These are phyloP conservation scores for Glarea lozoyensis DNA, from an alignment of 495 filamentous ascomycete genomes.

Conservation along the genomic window DNA sequence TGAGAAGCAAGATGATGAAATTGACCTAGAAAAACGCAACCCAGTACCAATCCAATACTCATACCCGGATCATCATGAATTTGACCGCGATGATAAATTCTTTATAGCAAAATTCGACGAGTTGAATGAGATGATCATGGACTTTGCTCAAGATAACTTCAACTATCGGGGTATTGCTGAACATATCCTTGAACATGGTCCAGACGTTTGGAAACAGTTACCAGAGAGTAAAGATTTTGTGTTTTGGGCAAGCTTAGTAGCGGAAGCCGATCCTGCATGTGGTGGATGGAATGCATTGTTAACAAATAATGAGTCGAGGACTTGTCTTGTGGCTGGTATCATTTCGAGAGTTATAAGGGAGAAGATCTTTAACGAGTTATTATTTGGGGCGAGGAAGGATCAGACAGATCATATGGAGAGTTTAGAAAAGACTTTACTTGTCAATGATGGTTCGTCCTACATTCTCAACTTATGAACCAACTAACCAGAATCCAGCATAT, in stretches of 20 bases:
- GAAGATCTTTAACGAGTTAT: conserved; percentile 32
- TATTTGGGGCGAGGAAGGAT: conserved; percentile 30
- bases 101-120: too few species aligned
- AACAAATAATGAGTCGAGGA: conserved; percentile 22
- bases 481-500: conserved; percentile 25
- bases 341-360: conserved; percentile 32
- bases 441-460: conserved; percentile 29
- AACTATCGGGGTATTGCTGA: too few species aligned
- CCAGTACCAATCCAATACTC: too few species aligned
- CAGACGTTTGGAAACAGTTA: too few species aligned
- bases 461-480: not conserved
- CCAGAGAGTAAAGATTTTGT: too few species aligned
- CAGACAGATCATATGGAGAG: conserved; percentile 25
- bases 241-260: conserved; percentile 10
- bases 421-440: conserved; percentile 24
- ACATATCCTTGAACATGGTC: too few species aligned
- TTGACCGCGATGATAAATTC: too few species aligned
- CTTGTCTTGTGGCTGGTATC: conserved; percentile 32
- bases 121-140: too few species aligned
- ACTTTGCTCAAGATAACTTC: too few species aligned
- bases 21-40: too few species aligned
- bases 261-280: conserved; percentile 9
- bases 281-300: conserved; percentile 35
- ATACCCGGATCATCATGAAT: too few species aligned
- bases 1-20: too few species aligned